These are phyloP conservation scores for Fusarium annulatum DNA, from an alignment of 2,329 filamentous ascomycete genomes.

Conservation along the genomic window DNA sequence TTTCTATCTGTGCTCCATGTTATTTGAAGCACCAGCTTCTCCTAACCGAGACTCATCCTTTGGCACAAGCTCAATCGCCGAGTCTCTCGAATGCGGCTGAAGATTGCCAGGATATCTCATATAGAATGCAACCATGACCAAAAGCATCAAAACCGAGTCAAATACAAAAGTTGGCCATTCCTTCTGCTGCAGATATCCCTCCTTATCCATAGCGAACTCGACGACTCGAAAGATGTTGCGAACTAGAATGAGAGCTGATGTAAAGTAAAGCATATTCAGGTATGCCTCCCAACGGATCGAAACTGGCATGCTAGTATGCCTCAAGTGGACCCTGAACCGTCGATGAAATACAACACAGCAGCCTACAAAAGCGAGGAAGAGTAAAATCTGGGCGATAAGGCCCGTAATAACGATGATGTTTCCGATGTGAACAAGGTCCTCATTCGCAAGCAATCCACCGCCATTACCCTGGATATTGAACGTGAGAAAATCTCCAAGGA, in stretches of 20 bases:
- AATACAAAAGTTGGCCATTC: constrained; percentile 33
- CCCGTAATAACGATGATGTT: constrained; percentile 19
- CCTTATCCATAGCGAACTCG: constrained; percentile 24
- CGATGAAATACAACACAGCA: constrained; percentile 15
- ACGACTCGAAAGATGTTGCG: constrained; percentile 23
- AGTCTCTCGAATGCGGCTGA: neutral
- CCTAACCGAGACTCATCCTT: neutral
- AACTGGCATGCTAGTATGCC: rapidly evolving
- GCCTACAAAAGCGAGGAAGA: constrained; percentile 17
- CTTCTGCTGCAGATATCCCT: constrained; percentile 24
- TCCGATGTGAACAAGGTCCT: neutral
- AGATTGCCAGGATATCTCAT: constrained; percentile 19
- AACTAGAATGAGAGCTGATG: constrained; percentile 1
- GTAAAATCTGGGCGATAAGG: neutral
- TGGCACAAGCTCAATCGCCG: neutral
- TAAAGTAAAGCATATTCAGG: constrained; percentile 22
- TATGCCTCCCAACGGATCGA: constrained; percentile 11
- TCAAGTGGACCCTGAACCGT: neutral
- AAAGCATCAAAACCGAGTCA: constrained; percentile 19
- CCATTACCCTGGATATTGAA: constrained; percentile 27
- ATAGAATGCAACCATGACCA: constrained; percentile 26
- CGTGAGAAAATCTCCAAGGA: constrained; percentile 19
- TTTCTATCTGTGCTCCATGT: neutral
- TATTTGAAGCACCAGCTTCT: neutral
- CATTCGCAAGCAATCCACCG: constrained; percentile 7